Evolutionary conservation across 805 yeast species (phyloP), one percentile per base, ranked within the genome.

Genomic region (Diddensiella caesifluorescens): DNA sequence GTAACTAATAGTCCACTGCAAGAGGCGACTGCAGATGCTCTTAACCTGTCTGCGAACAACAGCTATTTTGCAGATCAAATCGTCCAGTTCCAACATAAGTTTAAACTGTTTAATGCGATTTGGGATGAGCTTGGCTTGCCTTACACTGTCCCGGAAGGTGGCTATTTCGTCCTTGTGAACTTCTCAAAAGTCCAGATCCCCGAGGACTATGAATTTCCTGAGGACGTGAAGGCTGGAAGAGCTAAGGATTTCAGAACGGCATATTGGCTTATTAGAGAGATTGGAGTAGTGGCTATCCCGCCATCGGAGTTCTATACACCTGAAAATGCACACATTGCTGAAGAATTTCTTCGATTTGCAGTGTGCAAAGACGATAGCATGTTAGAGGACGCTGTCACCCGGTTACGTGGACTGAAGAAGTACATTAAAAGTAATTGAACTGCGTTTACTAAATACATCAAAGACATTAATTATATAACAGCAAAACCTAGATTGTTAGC

Each of bases 241-340:
- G 90, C 95, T 12, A 79, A 79, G 49, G 98, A 92, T 66, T 92
- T 88, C 71, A 78, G 77, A 59, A 71, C 81, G 49, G 94, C 95
- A 0, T 86, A 85, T 65, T 92, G 97, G 97, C 71, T 92, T 46
- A 87, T 88, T 56, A 80, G 78, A 59, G 95, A 88, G 59, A 62
- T 90, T 44, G 98, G 98, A 7, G 94, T 92, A 30, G 97, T 92
- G 16, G 83, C 95, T 3, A 92, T 92, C 50, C 98, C 98, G 7
- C 97, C 97, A 22, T 83, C 95, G n/a, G 97, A 90, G 63, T 92
- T 92, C 57, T 78, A 85, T 55, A 73, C 79, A 33, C 74, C 78
- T 6, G 79, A 75, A 46, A 79, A 83, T 50, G 88, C 83, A 23
- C 69, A 75, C 42, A 77, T 80, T 13, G 88, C 90, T 42, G 95